Evolutionary conservation across 805 yeast species (phyloP), one percentile per base, ranked within the genome.

Genomic region (Starmerella vitae): DNA sequence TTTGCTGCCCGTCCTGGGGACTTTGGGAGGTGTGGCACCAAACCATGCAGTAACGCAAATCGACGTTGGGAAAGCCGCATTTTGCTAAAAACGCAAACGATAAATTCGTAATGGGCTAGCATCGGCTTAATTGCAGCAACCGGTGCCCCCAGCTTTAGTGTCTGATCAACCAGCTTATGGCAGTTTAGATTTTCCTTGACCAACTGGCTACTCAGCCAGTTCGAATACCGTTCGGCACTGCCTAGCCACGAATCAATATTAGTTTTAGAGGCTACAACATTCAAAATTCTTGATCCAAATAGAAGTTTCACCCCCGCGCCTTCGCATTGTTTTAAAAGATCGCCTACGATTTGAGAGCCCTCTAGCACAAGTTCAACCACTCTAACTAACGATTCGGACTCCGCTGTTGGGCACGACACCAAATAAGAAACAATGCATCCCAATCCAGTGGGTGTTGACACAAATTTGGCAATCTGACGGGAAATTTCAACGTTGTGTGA

Each of bases 81-180:
- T 13, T 30, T 31, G 24, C 17, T 20, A 15, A 41, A 35, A n/a
- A 10, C 9, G n/a, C n/a, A n/a, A n/a, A n/a, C n/a, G n/a, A n/a
- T n/a, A n/a, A n/a, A n/a, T 32, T 33, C 19, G 41, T 33, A 1
- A 13, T 34, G 13, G 4, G 17, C 9, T 3, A 58, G 21, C 2
- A 39, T 34, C 14, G 38, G 33, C 17, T 18, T n/a, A 3, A 44
- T 33, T 6, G 42, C 39, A 7, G 17, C 42, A 26, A 24, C 13
- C 2, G 57, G 48, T 14, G 44, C 47, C 10, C 58, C 60, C 19
- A 55, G 42, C 28, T 53, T 53, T 25, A 45, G 34, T 1, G 38
- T 37, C 14, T 37, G 20, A 20, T 54, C 57, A 9, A 54, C 38
- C 38, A 52, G 32, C 3, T 34, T 25, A 1, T 44, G 9, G 6